Percentiles rank a stretch among this genome's conserved stretches.
Evolutionary conservation across 2,329 filamentous ascomycete species (phyloP).

Genomic region (Bipolaris gigantea): DNA sequence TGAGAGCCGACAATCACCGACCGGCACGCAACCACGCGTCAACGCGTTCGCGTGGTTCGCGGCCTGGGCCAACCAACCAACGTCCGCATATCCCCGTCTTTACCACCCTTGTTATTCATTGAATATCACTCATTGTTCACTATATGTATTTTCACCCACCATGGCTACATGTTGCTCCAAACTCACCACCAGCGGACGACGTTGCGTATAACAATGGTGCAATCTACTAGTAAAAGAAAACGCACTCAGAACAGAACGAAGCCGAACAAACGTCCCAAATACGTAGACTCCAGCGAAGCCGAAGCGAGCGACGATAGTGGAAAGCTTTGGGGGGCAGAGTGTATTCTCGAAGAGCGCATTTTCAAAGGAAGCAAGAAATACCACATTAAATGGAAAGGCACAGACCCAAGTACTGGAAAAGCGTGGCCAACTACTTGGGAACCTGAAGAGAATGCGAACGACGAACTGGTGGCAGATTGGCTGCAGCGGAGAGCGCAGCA

Average conservation of each 20-base stretch:
- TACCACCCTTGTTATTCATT: conserved; percentile 7
- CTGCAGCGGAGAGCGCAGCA: conserved; percentile 3
- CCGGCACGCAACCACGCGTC: not conserved
- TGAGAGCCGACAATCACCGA: not conserved
- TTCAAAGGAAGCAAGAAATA: conserved; percentile 47
- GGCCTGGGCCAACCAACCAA: not conserved
- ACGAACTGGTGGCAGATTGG: conserved; percentile 40
- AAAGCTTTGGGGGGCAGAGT: conserved; percentile 12
- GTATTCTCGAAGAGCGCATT: conserved; percentile 21
- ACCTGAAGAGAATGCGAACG: conserved; percentile 40
- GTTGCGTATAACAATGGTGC: conserved; percentile 32
- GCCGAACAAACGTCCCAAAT: conserved; percentile 23
- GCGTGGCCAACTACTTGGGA: conserved; percentile 58
- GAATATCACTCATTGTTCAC: not conserved
- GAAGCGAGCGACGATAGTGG: conserved; percentile 1
- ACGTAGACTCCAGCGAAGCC: conserved; percentile 13
- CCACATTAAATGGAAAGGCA: conserved; percentile 59
- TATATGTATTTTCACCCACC: conserved; percentile 11
- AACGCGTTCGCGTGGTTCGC: conserved; percentile 2
- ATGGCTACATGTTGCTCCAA: conserved; percentile 21
- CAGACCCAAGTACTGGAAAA: conserved; percentile 53
- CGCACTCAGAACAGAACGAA: conserved; percentile 15
- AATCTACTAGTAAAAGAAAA: conserved; percentile 24
- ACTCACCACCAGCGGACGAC: conserved; percentile 10
- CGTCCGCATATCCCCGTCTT: not conserved